phyloP scores from a whole-genome alignment of 2,329 filamentous ascomycete genomes.

The Cladosporium cucumerinum region DNA sequence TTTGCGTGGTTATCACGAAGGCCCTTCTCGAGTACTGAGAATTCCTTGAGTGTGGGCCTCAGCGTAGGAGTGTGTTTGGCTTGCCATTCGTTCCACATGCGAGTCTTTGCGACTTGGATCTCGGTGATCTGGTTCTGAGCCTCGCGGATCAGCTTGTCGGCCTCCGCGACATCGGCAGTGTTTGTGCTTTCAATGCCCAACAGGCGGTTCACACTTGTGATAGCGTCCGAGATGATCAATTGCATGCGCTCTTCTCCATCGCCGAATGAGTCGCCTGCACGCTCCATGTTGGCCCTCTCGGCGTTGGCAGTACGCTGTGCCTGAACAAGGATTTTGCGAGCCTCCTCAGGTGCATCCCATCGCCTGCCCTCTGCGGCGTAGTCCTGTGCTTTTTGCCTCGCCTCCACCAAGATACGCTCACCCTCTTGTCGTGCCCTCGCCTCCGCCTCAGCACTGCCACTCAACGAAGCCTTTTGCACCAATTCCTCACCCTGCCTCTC shows the following conservation, averaged over 20 bases:
- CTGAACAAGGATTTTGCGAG: conserved; percentile 9
- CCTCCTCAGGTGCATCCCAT: conserved; percentile 16
- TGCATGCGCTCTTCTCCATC: conserved; percentile 1
- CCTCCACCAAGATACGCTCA: conserved; percentile 2
- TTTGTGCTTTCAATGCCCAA: neutral
- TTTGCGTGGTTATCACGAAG: conserved; percentile 48
- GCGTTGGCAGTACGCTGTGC: conserved; percentile 3
- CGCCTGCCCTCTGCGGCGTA: conserved; percentile 9
- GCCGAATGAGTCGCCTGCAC: neutral
- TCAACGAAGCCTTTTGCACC: neutral
- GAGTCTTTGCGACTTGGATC: conserved; percentile 18
- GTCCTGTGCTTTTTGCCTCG: neutral
- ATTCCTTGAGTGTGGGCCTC: conserved; percentile 15
- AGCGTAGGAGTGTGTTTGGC: conserved; percentile 20
- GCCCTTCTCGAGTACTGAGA: conserved; percentile 32
- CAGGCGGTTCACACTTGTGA: neutral
- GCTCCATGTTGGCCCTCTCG: conserved; percentile 10
- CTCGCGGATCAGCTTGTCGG: neutral
- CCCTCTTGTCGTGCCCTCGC: conserved; percentile 22
- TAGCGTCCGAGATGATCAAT: conserved; percentile 2
- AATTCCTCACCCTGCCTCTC: conserved; percentile 11
- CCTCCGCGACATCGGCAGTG: neutral
- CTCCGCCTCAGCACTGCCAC: neutral
- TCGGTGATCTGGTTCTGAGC: conserved; percentile 12
- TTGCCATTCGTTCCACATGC: conserved; percentile 24